A percentile compares a stretch with the other conserved stretches of the same genome.
These are phyloP conservation scores for Camelina hispida DNA, from an alignment of 345 rosid species.

Conservation along the genomic window DNA sequence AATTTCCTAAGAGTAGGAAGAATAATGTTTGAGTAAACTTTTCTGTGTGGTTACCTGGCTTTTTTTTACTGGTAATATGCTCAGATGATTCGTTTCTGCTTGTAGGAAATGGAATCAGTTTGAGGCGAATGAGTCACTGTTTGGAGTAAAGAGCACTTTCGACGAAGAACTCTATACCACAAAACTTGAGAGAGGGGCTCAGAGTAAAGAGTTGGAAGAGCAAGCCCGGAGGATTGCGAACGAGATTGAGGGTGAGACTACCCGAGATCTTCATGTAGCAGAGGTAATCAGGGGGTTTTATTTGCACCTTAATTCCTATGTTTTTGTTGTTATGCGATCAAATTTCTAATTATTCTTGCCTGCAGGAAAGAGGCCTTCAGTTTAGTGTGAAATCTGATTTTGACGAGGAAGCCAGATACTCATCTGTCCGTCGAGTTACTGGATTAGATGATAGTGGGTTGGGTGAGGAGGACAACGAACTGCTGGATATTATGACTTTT, in stretches of 20 bases:
- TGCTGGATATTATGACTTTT: slow-evolving; percentile 71
- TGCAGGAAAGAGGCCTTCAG: slow-evolving; percentile 86
- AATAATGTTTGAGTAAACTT: slow-evolving; percentile 25
- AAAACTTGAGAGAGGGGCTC: slow-evolving; percentile 74
- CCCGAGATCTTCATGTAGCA: slow-evolving; percentile 86
- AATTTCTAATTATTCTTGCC: slow-evolving; percentile 21
- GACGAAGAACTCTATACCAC: slow-evolving; percentile 92
- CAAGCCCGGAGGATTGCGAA: slow-evolving; percentile 83
- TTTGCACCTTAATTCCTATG: slow-evolving; percentile 13
- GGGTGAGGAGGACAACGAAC: slow-evolving; percentile 67
- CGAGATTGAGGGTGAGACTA: slow-evolving; percentile 93
- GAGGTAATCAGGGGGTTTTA: slow-evolving; percentile 58
- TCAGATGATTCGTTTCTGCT: slow-evolving; percentile 23
- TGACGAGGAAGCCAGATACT: slow-evolving; percentile 88
- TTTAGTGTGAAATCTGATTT: slow-evolving; percentile 59
- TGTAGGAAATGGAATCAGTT: slow-evolving; percentile 89
- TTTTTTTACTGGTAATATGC: slow-evolving; percentile 35
- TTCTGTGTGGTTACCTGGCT: slow-evolving; percentile 18
- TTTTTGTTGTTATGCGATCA: slow-evolving; percentile 5
- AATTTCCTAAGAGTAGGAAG: slow-evolving; percentile 10
- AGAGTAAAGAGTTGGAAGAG: slow-evolving; percentile 65
- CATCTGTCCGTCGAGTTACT: slow-evolving; percentile 69
- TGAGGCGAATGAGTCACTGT: slow-evolving; percentile 68
- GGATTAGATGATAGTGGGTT: slow-evolving; percentile 77
- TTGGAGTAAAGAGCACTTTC: slow-evolving; percentile 92